Percentiles rank a stretch among this genome's conserved stretches.
Conservation (phyloP, 768 basidiomycete genomes). For the Coprinellus aureogranulatus region DNA sequence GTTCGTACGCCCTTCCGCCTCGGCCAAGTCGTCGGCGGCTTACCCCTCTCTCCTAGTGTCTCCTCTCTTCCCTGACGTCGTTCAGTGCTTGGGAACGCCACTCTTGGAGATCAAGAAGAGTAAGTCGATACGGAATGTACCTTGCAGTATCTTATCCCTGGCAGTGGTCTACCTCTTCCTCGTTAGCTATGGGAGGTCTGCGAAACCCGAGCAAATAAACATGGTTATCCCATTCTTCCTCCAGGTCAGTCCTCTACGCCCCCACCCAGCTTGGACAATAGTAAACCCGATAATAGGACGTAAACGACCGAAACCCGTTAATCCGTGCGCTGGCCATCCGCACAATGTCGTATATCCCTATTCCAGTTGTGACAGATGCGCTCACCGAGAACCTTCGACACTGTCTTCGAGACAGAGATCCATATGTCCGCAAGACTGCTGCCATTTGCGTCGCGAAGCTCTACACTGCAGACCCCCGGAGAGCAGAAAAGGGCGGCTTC, state of each 20-base stretch:
- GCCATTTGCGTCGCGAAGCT: slow-evolving; percentile 97
- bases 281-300: slow-evolving; percentile 62
- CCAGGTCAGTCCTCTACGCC: slow-evolving; percentile 49
- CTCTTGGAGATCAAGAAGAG: slow-evolving; percentile 99
- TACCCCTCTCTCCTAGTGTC: slow-evolving; percentile 63
- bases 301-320: slow-evolving; percentile 92
- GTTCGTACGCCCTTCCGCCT: slow-evolving; percentile 52
- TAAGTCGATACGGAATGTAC: slow-evolving; percentile 34
- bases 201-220: slow-evolving; percentile 88
- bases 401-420: slow-evolving; percentile 89
- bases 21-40: slow-evolving; percentile 16
- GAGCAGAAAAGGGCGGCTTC: slow-evolving; percentile 87
- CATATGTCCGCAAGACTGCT: slow-evolving; percentile 98
- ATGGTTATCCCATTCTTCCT: slow-evolving; percentile 89
- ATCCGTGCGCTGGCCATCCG: slow-evolving; percentile 96
- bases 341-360: slow-evolving; percentile 98
- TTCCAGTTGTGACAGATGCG: slow-evolving; percentile 81
- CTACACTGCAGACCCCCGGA: slow-evolving; percentile 82
- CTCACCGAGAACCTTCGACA: slow-evolving; percentile 89
- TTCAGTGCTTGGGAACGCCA: slow-evolving; percentile 93
- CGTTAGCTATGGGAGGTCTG: slow-evolving; percentile 89
- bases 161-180: slow-evolving; percentile 97
- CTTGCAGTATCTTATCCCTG: slow-evolving; percentile 12
- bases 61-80: slow-evolving; percentile 90
- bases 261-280: slow-evolving; percentile 5